Evolutionary conservation across 176 grass and related monocot genomes (phyloP), one percentile per base, ranked within the genome.

Genomic region (Triticum turgidum): DNA sequence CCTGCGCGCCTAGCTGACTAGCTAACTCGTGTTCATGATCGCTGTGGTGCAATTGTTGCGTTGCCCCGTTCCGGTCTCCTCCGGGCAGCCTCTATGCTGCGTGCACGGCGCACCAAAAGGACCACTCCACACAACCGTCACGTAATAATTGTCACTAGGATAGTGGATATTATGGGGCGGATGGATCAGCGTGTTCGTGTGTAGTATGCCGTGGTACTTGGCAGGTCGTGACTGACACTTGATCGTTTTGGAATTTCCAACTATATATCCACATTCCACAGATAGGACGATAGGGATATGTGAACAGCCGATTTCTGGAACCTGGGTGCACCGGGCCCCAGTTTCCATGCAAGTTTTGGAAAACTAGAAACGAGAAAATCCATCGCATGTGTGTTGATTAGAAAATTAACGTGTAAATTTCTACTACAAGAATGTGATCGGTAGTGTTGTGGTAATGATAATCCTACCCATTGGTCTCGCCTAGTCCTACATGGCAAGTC

Each of bases 31-130:
- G 38, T 82, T 86, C 41, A 44, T 86, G 71, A 38, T 86, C 39
- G 64, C 65, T 20, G 77, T 17, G 88, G 61, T 45, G 82, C 77
- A 67, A 72, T 68, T 80, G 77, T 59, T 85, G 77, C 35, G 68
- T 45, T 85, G 87, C 65, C 82, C 69, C n/a, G 27, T 76, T 51
- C 49, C 52, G 88, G 61, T 80, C 87, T 49, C 72, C 58, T 88
- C 81, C 52, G 65, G 51, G 30, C 87, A 51, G 49, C 35, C 29
- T 30, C 65, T 67, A 63, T 10, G 51, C 51, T 54, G 82, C 11
- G n/a, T 25, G 20, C 61, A 39, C 54, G 39, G 39, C 63, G 15
- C 52, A 37, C 54, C 81, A 18, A 18, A 15, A 72, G 81, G 87
- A 84, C 87, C 75, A 65, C 32, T 18, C 30, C 14, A 24, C 42